phyloP scores from a whole-genome alignment of 345 rosid species.

The Eucalyptus polybractea region DNA sequence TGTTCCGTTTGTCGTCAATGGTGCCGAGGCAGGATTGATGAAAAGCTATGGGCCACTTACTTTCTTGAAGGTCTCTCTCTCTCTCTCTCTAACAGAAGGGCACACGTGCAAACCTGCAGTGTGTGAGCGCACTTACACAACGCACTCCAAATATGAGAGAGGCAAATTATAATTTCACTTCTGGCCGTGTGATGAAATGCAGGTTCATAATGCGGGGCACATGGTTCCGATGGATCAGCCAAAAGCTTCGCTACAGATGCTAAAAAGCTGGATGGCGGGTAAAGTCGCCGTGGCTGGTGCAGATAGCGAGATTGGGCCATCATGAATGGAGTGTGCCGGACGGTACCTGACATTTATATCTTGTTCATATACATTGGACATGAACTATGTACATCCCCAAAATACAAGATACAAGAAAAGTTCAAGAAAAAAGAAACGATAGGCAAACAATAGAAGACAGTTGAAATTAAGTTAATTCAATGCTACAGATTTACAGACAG shows the following conservation, averaged over 20 bases:
- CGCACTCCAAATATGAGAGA: neutral
- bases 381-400: neutral
- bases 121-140: neutral
- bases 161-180: neutral
- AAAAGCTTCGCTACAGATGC: constrained; percentile 70
- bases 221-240: constrained; percentile 99
- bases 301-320: neutral
- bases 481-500: neutral
- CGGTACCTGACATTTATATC: neutral
- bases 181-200: neutral
- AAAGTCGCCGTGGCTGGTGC: constrained; percentile 10
- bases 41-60: constrained; percentile 67
- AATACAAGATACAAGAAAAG: neutral
- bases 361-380: neutral
- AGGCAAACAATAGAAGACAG: neutral
- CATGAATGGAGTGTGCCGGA: neutral
- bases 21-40: constrained; percentile 48
- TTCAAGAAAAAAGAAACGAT: neutral
- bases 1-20: constrained; percentile 44
- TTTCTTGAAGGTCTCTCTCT: constrained; percentile 49
- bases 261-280: constrained; percentile 77
- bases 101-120: neutral
- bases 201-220: constrained; percentile 84
- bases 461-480: neutral
- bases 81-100: neutral